Conservation (phyloP, 345 rosid genomes). For the Eucalyptus virginea region DNA sequence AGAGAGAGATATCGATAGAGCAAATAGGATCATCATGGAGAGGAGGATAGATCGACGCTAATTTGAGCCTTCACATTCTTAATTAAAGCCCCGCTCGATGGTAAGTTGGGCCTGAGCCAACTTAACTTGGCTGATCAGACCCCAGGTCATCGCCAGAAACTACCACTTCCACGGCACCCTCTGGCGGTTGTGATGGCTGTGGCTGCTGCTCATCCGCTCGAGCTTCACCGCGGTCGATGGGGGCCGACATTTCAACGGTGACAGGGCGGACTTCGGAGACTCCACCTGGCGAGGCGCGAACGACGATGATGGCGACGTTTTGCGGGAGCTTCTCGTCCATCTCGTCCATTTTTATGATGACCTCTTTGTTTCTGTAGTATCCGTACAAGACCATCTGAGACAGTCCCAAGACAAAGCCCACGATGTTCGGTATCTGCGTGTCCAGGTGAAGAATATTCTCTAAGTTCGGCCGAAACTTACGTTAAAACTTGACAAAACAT, state of each 20-base stretch:
- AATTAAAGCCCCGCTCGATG: not conserved
- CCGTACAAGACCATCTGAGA: conserved; percentile 64
- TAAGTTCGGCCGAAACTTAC: not conserved
- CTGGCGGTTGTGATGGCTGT: not conserved
- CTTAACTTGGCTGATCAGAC: not conserved
- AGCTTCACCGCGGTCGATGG: not conserved
- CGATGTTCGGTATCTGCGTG: conserved; percentile 56
- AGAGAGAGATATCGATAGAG: not conserved
- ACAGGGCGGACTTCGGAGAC: conserved; percentile 12
- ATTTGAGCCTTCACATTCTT: not conserved
- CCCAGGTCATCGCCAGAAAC: not conserved
- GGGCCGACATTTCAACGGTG: not conserved
- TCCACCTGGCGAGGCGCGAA: not conserved
- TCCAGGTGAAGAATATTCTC: not conserved
- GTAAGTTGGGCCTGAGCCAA: not conserved
- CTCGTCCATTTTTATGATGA: too few species aligned
- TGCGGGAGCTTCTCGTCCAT: conserved; percentile 12
- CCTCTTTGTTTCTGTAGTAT: conserved; percentile 27
- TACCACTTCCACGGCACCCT: not conserved
- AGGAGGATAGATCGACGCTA: not conserved
- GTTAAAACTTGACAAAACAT: not conserved
- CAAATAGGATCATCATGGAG: not conserved
- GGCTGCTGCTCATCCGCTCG: not conserved
- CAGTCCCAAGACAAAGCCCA: conserved; percentile 61
- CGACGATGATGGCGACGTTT: not conserved